These are phyloP conservation scores for Ganoderma resinaceum DNA, from an alignment of 1,284 basidiomycete genomes.

Conservation along the genomic window DNA sequence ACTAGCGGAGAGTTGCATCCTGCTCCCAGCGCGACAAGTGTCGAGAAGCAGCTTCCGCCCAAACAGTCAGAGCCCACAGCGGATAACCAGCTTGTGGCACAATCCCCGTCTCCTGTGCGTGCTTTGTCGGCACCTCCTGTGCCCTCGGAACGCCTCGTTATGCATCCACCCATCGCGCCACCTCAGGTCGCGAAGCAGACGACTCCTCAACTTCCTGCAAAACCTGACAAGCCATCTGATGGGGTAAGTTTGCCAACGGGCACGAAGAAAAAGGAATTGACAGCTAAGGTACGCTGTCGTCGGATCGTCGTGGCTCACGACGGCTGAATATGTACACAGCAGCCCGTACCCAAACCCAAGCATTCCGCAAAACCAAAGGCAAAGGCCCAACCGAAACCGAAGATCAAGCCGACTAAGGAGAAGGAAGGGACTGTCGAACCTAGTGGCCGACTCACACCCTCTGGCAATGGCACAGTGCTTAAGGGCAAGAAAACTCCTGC, in stretches of 20 bases:
- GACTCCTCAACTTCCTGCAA: conserved; percentile 4
- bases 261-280: conserved; percentile 54
- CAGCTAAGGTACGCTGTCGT: conserved; percentile 48
- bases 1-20: conserved; percentile 5
- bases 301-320: conserved; percentile 1
- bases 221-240: conserved; percentile 8
- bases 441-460: conserved; percentile 29
- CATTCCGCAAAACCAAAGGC: conserved; percentile 48
- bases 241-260: conserved; percentile 21
- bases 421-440: conserved; percentile 21
- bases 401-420: conserved; percentile 37
- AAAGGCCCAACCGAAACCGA: conserved; percentile 47
- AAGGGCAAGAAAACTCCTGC: conserved; percentile 41
- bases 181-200: conserved; percentile 15
- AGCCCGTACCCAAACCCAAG: conserved; percentile 50
- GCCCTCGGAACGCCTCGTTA: conserved; percentile 52
- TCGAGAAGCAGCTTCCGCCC: conserved; percentile 5
- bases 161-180: conserved; percentile 60
- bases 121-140: conserved; percentile 10
- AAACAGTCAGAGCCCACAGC: conserved; percentile 8
- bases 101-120: not conserved
- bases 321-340: not conserved
- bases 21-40: not conserved
- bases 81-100: conserved; percentile 6
- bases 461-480: conserved; percentile 24